phyloP scores from a whole-genome alignment of 2,329 filamentous ascomycete genomes.

The Clarireedia homoeocarpa region DNA sequence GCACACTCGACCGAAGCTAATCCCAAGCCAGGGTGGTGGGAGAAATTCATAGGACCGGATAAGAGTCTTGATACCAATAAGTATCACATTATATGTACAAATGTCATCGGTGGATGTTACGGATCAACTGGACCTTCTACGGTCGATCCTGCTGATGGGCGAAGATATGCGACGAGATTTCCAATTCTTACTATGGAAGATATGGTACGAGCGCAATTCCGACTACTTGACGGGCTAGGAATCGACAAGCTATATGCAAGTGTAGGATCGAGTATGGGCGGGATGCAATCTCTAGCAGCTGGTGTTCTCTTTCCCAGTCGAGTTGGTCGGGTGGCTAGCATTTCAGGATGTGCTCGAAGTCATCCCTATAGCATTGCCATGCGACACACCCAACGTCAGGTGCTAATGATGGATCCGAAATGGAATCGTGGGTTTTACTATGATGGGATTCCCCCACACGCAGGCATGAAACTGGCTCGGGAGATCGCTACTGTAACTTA shows the following conservation, averaged over 20 bases:
- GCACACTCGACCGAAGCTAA: slow-evolving; percentile 87
- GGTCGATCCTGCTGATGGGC: slow-evolving; percentile 78
- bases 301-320: slow-evolving; percentile 76
- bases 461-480: slow-evolving; percentile 94
- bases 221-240: slow-evolving; percentile 70
- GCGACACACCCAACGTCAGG: slow-evolving; percentile 94
- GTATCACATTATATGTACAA: slow-evolving; percentile 92
- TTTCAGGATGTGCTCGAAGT: slow-evolving; percentile 87
- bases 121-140: slow-evolving; percentile 85
- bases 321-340: slow-evolving; percentile 75
- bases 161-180: slow-evolving; percentile 88
- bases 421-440: slow-evolving; percentile 97
- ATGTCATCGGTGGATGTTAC: slow-evolving; percentile 92
- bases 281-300: slow-evolving; percentile 91
- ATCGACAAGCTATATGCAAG: slow-evolving; percentile 79
- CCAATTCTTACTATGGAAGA: slow-evolving; percentile 93
- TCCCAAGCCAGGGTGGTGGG: slow-evolving; percentile 93
- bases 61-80: slow-evolving; percentile 80
- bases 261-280: slow-evolving; percentile 95
- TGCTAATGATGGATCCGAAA: slow-evolving; percentile 97
- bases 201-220: slow-evolving; percentile 95
- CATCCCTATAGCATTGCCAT: slow-evolving; percentile 98
- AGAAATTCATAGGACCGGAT: slow-evolving; percentile 91
- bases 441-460: slow-evolving; percentile 77
- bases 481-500: slow-evolving; percentile 98